Percentiles rank a stretch among this genome's conserved stretches.
phyloP scores from a whole-genome alignment of 148 eudicot species.

The Mesembryanthemum crystallinum region DNA sequence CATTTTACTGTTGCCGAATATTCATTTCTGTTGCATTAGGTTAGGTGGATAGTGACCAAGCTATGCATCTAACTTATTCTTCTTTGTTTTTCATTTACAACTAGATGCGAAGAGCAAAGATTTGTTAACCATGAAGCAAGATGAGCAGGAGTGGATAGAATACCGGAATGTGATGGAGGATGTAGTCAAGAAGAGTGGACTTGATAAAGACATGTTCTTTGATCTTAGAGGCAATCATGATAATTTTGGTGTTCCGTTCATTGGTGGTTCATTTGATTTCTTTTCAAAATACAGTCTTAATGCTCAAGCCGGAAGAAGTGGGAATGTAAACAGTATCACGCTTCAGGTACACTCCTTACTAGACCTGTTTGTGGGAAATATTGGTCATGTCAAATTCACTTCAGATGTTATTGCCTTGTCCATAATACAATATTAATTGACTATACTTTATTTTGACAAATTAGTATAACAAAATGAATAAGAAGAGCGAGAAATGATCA shows the following conservation, averaged over 20 bases:
- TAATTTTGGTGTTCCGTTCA: conserved; percentile 70
- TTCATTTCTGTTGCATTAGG: neutral
- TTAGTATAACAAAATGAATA: neutral
- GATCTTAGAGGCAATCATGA: conserved; percentile 97
- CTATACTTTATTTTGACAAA: neutral
- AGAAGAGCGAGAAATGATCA: neutral
- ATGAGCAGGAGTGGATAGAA: conserved; percentile 84
- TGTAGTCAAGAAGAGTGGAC: conserved; percentile 72
- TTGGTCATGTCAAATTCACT: neutral
- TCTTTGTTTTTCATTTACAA: conserved; percentile 10
- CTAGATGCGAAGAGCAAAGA: conserved; percentile 96
- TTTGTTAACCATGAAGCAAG: conserved; percentile 74
- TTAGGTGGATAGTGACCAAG: neutral
- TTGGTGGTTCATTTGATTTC: conserved; percentile 64
- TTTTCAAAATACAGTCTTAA: conserved; percentile 81
- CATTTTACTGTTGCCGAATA: neutral
- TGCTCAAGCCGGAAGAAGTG: conserved; percentile 58
- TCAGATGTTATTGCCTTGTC: neutral
- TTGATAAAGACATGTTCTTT: conserved; percentile 61
- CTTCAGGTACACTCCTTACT: conserved; percentile 49
- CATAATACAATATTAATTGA: neutral
- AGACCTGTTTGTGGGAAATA: neutral
- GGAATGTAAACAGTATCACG: conserved; percentile 70
- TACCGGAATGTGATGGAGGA: conserved; percentile 67
- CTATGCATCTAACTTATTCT: neutral